phyloP scores from a whole-genome alignment of 805 yeast species.

The Candida incommunis region DNA sequence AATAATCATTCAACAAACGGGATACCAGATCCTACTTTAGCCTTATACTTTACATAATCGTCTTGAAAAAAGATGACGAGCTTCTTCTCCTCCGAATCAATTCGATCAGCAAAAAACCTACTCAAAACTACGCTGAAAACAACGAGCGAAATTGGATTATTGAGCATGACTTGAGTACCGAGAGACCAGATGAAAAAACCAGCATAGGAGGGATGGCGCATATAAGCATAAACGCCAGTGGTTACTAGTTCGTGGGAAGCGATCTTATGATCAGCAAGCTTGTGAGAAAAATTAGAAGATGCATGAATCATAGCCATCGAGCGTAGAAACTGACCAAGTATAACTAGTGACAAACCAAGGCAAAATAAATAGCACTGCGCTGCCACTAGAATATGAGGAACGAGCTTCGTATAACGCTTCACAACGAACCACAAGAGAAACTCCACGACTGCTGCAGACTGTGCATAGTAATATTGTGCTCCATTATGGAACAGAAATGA shows the following conservation, averaged over 20 bases:
- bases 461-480: constrained; percentile 41
- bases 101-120: constrained; percentile 56
- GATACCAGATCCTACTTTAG: constrained; percentile 39
- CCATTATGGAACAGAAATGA: constrained; percentile 62
- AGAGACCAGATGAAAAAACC: constrained; percentile 93
- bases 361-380: constrained; percentile 15
- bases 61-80: constrained; percentile 58
- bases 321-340: constrained; percentile 55
- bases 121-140: constrained; percentile 46
- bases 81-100: constrained; percentile 51
- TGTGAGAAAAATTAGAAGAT: constrained; percentile 72
- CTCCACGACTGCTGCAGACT: constrained; percentile 39
- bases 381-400: too few relatives aligned
- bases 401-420: too few relatives aligned
- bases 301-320: constrained; percentile 81
- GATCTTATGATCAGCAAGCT: constrained; percentile 40
- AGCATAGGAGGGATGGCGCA: constrained; percentile 82
- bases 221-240: constrained; percentile 47
- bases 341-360: constrained; percentile 34
- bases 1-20: constrained; percentile 36
- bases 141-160: constrained; percentile 46
- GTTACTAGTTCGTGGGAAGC: constrained; percentile 56
- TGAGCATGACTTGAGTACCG: constrained; percentile 61
- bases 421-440: constrained; percentile 27
- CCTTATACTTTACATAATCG: constrained; percentile 41